Evolutionary conservation across 1,284 basidiomycete species (phyloP), one percentile per base, ranked within the genome.

Genomic region (Ceratobasidium sp.): DNA sequence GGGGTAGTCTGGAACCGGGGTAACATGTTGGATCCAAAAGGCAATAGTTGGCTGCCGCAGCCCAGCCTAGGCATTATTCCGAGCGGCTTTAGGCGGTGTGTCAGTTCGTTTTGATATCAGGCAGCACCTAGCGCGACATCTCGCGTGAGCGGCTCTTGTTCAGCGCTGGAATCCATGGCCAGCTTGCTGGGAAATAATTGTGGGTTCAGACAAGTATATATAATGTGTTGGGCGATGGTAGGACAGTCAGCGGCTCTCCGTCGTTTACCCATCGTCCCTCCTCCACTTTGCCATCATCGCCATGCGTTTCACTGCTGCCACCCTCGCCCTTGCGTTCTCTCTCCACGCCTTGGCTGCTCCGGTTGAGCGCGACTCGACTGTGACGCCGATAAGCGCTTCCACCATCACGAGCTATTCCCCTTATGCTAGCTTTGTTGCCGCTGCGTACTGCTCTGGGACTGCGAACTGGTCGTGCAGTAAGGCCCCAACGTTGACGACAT

Each of bases 401-500:
- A 81, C 87, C 76, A 84, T 90, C 54, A 76, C 81, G 1, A 69
- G 83, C 1, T 90, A 85, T 81, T 85, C 81, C 58, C 85, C 88
- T 0, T 90, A 85, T 80, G 85, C 87, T 0, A 83, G 81, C 78
- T 90, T 86, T 78, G 88, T 89, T 1, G 84, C 84, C 64, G 83
- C 88, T 1, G 87, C 84, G 1, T 88, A 88, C 79, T 91, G 90
- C 77, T 7, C 79, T 2, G 81, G 88, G 0, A 77, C 82, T 0
- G 76, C 84, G 29, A 80, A 83, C 9, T 91, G 90, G 89, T 81
- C 80, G 49, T 90, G 89, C 80, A 90, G 91, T 71, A 49, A 79
- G 78, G 88, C 88, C 75, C 27, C 84, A 39, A 58, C 11, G 49
- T 27, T 37, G 11, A 7, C 9, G 22, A 27, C 22, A 29, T 34